These are phyloP conservation scores for Colletotrichum camelliae DNA, from an alignment of 2,329 filamentous ascomycete species.

Conservation along the genomic window DNA sequence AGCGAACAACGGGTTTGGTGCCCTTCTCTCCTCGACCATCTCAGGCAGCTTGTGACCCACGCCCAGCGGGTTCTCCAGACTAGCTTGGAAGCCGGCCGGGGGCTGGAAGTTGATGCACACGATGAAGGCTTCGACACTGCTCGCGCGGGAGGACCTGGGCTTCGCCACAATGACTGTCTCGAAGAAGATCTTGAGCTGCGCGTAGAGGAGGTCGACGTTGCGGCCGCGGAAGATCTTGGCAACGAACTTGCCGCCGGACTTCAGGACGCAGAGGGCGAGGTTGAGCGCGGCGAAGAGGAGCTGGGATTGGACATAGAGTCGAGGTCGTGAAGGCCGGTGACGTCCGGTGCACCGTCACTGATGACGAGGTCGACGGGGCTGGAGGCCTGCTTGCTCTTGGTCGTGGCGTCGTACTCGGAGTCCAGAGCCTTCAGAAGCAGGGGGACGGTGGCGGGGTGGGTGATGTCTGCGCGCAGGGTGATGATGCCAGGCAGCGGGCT, in stretches of 20 bases:
- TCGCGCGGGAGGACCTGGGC: conserved; percentile 91
- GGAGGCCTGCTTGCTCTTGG: conserved; percentile 57
- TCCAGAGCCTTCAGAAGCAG: conserved; percentile 86
- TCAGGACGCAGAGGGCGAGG: conserved; percentile 88
- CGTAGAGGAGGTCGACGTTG: conserved; percentile 94
- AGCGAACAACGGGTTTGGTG: conserved; percentile 46
- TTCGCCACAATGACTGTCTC: conserved; percentile 88
- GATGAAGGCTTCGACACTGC: conserved; percentile 95
- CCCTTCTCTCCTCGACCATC: conserved; percentile 51
- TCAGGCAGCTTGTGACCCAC: conserved; percentile 60
- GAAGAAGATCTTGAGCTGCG: conserved; percentile 92
- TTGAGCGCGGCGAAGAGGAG: conserved; percentile 94
- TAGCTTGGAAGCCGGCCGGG: conserved; percentile 76
- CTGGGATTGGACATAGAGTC: conserved; percentile 97
- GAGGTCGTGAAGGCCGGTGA: conserved; percentile 94
- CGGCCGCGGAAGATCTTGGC: conserved; percentile 96
- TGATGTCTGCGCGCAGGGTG: conserved; percentile 93
- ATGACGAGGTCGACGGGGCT: conserved; percentile 92
- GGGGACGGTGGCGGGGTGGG: conserved; percentile 93
- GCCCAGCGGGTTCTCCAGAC: conserved; percentile 76
- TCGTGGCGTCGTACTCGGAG: conserved; percentile 63
- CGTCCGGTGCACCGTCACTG: conserved; percentile 94
- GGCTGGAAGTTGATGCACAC: conserved; percentile 91
- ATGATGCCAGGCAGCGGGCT: conserved; percentile 91
- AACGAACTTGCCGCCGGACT: conserved; percentile 93